These are phyloP conservation scores for Zasmidium citrigriseum DNA, from an alignment of 2,329 filamentous ascomycete species.

Conservation along the genomic window DNA sequence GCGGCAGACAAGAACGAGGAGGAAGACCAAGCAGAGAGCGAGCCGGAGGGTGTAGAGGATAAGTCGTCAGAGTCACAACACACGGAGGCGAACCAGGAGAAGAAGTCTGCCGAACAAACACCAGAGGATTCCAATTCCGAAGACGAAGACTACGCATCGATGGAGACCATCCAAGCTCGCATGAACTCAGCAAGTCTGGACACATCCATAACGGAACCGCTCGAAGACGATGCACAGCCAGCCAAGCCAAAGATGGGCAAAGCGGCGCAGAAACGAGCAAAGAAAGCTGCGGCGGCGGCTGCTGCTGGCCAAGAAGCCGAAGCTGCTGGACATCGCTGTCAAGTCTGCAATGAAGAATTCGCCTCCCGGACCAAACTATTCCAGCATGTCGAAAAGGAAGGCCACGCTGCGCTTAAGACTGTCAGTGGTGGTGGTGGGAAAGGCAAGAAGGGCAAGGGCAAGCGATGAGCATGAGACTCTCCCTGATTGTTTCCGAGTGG, in stretches of 20 bases:
- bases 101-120: slow-evolving; percentile 2
- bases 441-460: slow-evolving; percentile 33
- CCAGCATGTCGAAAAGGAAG: slow-evolving; percentile 65
- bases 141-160: slow-evolving; percentile 47
- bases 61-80: background rate
- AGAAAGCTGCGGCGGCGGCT: slow-evolving; percentile 49
- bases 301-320: slow-evolving; percentile 28
- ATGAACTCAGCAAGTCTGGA: slow-evolving; percentile 30
- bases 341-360: slow-evolving; percentile 76
- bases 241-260: slow-evolving; percentile 46
- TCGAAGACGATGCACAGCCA: slow-evolving; percentile 21
- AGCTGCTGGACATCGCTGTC: slow-evolving; percentile 64
- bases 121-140: slow-evolving; percentile 19
- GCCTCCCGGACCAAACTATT: slow-evolving; percentile 73
- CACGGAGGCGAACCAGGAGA: background rate
- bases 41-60: background rate
- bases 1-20: slow-evolving; percentile 10
- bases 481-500: background rate
- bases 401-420: slow-evolving; percentile 50
- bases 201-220: slow-evolving; percentile 8
- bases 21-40: background rate
- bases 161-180: slow-evolving; percentile 43
- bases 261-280: slow-evolving; percentile 50
- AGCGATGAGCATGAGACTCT: slow-evolving; percentile 25
- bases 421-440: slow-evolving; percentile 20